Percentiles rank a stretch among this genome's conserved stretches.
These are phyloP conservation scores for Ramularia endophylla DNA, from an alignment of 2,329 filamentous ascomycete genomes.

Conservation along the genomic window DNA sequence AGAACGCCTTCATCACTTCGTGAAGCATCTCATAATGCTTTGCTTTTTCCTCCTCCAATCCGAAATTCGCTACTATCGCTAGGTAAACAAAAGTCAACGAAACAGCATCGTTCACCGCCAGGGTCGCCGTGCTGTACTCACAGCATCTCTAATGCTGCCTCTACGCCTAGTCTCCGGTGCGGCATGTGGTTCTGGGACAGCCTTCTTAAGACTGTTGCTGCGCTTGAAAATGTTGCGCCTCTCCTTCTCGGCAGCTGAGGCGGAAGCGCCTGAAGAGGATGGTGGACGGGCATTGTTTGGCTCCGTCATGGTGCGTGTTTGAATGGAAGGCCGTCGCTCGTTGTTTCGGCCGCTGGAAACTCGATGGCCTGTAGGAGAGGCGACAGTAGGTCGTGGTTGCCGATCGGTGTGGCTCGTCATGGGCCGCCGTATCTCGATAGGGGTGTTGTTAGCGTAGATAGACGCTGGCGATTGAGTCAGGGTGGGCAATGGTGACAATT, in stretches of 20 bases:
- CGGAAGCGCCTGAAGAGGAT: slow-evolving; percentile 4
- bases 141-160: slow-evolving; percentile 21
- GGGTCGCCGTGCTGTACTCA: slow-evolving; percentile 14
- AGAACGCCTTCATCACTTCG: no score
- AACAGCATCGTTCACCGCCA: slow-evolving; percentile 15
- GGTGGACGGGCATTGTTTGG: slow-evolving; percentile 9
- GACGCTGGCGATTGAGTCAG: slow-evolving; percentile 18
- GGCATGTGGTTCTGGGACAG: not conserved
- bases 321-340: slow-evolving; percentile 7
- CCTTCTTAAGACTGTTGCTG: slow-evolving; percentile 15
- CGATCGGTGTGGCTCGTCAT: slow-evolving; percentile 19
- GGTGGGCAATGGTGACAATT: slow-evolving; percentile 15
- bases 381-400: slow-evolving; percentile 2
- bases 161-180: slow-evolving; percentile 9
- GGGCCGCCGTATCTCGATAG: slow-evolving; percentile 12
- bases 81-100: no score
- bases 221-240: slow-evolving; percentile 15
- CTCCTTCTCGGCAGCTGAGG: slow-evolving; percentile 10
- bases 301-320: slow-evolving; percentile 13
- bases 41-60: no score
- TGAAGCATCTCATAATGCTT: no score
- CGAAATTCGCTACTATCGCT: no score
- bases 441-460: slow-evolving; percentile 9
- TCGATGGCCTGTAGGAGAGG: not conserved
- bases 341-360: slow-evolving; percentile 12